Evolutionary conservation across 352 stramenopile species (phyloP).

Genomic region (Globisporangium camurandrum): DNA sequence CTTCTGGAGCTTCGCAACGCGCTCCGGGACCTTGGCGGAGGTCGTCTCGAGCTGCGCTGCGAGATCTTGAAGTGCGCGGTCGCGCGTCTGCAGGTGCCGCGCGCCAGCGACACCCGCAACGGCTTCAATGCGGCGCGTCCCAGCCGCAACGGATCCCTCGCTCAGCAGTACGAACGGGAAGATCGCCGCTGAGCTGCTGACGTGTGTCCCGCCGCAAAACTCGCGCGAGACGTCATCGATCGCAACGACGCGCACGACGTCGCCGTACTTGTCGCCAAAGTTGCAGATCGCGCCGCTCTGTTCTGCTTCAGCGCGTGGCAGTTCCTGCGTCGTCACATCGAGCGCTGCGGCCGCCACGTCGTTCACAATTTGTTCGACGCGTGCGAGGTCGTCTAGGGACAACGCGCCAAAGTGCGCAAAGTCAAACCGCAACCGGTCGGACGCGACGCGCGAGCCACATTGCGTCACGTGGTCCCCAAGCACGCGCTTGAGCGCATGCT

Average conservation of each 20-base stretch:
- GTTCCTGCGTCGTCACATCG: constrained; percentile 28
- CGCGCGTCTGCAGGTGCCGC: constrained; percentile 53
- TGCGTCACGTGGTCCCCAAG: constrained; percentile 71
- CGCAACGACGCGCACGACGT: constrained; percentile 64
- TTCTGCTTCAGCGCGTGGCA: constrained; percentile 44
- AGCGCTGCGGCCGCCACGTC: constrained; percentile 33
- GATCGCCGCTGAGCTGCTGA: constrained; percentile 28
- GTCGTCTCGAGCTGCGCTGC: constrained; percentile 56
- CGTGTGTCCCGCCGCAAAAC: constrained; percentile 79
- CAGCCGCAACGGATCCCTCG: constrained; percentile 69
- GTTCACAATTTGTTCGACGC: constrained; percentile 53
- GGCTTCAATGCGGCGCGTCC: constrained; percentile 68
- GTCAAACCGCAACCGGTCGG: constrained; percentile 68
- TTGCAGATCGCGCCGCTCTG: constrained; percentile 64
- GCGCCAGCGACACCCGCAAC: constrained; percentile 43
- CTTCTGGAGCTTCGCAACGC: constrained; percentile 62
- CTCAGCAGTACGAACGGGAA: constrained; percentile 74
- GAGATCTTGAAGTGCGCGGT: constrained; percentile 32
- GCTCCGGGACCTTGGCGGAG: constrained; percentile 48
- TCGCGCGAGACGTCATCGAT: constrained; percentile 51
- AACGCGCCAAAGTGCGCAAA: constrained; percentile 75
- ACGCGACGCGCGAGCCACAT: constrained; percentile 53
- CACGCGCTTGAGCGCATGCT: constrained; percentile 55
- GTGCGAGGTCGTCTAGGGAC: constrained; percentile 47
- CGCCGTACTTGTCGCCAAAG: constrained; percentile 82